These are phyloP conservation scores for Pseudogymnoascus sp. DNA, from an alignment of 2,329 filamentous ascomycete genomes.

Conservation along the genomic window DNA sequence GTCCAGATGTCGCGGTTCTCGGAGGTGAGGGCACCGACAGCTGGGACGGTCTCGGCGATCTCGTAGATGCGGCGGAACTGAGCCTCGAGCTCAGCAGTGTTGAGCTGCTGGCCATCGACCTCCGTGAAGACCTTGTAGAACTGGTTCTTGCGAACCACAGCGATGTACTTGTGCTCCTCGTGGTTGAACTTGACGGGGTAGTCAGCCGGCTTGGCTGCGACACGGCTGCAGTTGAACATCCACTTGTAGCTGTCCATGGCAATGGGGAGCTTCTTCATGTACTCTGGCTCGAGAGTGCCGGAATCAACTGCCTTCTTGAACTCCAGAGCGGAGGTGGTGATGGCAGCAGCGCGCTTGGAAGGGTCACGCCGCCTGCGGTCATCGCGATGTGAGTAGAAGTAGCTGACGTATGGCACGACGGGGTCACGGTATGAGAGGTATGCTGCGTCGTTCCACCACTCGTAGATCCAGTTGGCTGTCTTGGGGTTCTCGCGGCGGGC, in stretches of 20 bases:
- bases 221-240: slow-evolving; percentile 95
- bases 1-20: slow-evolving; percentile 94
- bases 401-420: slow-evolving; percentile 94
- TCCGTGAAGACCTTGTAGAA: slow-evolving; percentile 90
- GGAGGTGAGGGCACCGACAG: slow-evolving; percentile 78
- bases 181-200: slow-evolving; percentile 73
- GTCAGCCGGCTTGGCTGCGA: slow-evolving; percentile 75
- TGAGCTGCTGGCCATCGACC: slow-evolving; percentile 75
- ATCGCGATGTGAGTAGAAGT: slow-evolving; percentile 98
- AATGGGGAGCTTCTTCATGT: slow-evolving; percentile 95
- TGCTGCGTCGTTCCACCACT: slow-evolving; percentile 97
- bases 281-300: slow-evolving; percentile 84
- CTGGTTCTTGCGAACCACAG: slow-evolving; percentile 90
- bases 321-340: slow-evolving; percentile 76
- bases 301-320: slow-evolving; percentile 90
- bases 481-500: slow-evolving; percentile 73
- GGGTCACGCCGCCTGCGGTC: slow-evolving; percentile 83
- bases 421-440: slow-evolving; percentile 93
- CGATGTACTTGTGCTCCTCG: slow-evolving; percentile 74
- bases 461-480: slow-evolving; percentile 86
- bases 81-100: slow-evolving; percentile 78
- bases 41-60: slow-evolving; percentile 61
- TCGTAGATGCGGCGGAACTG: slow-evolving; percentile 84
- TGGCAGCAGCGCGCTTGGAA: slow-evolving; percentile 84
- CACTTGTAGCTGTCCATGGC: slow-evolving; percentile 98